Evolutionary conservation across 2,329 filamentous ascomycete species (phyloP), one percentile per base, ranked within the genome.

Genomic region (Talaromyces pinophilus): DNA sequence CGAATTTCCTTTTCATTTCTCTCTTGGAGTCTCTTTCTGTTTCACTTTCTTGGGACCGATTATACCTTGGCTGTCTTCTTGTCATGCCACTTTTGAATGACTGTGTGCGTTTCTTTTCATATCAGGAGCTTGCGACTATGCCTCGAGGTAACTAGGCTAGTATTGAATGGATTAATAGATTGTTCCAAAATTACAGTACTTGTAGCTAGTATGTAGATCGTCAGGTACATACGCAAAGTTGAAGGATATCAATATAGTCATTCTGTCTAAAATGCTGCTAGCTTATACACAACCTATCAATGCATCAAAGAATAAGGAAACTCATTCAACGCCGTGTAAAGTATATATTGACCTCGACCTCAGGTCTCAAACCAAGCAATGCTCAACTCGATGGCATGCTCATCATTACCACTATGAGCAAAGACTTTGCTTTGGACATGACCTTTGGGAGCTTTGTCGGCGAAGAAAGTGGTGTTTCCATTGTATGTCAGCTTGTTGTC

Each of bases 361-460:
- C 67, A 67, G 22, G 67, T 65, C 13, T 68, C 67, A 38, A 70
- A 72, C 78, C 77, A 80, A 1, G 64, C 70, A 40, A 80, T 76
- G 40, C 72, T 70, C 28, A 80, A 62, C 48, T 78, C 72, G 61
- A 80, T 71, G 1, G 71, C 71, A 66, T 79, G 77, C 6, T 55
- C 28, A 44, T 59, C 42, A 1, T 72, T 71, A 22, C 64, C 74
- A 38, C 72, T 63, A 1, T 77, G 74, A 40, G 72, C 72, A 60
- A 73, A 80, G 40, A 80, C 67, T 44, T 70, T 70, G 67, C 77
- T 79, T 59, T 79, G 74, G 5, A 71, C 71, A 13, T 68, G 70
- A 3, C 77, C 77, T 64, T 77, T 78, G 42, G 78, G 78, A 15
- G 73, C 70, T 46, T 77, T 76, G 42, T 79, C 77, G 6, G 78